phyloP scores from a whole-genome alignment of 2,329 filamentous ascomycete genomes.

The Alternaria brassicicola region DNA sequence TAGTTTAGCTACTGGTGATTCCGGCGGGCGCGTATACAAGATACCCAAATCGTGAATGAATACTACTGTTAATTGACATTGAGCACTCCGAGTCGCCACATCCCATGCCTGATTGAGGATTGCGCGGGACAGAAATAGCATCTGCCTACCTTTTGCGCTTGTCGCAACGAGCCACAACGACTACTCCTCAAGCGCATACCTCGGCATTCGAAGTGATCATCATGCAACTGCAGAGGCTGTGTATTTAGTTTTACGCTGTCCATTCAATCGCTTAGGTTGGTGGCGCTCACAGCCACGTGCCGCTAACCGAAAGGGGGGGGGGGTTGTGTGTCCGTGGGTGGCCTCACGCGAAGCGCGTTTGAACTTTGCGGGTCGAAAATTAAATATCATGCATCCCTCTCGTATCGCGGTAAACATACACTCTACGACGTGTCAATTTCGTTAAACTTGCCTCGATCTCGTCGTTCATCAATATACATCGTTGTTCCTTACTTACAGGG shows the following conservation, averaged over 20 bases:
- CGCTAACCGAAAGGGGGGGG: background rate
- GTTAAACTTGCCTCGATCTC: no score
- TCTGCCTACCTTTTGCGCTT: background rate
- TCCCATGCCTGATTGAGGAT: background rate
- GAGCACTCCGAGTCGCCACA: background rate
- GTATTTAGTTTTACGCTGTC: background rate
- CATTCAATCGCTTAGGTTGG: background rate
- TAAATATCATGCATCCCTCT: background rate
- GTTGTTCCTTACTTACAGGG: background rate
- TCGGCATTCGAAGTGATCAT: background rate
- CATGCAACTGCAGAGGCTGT: background rate
- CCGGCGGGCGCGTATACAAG: conserved; percentile 15
- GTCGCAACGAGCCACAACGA: background rate
- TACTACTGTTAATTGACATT: background rate
- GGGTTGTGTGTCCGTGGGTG: conserved; percentile 1
- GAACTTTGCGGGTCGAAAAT: background rate
- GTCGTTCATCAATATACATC: background rate
- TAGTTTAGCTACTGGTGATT: background rate
- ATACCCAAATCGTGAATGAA: conserved; percentile 18
- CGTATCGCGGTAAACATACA: background rate
- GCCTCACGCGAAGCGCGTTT: conserved; percentile 3
- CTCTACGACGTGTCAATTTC: background rate
- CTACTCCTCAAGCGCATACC: background rate
- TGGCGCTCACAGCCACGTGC: conserved; percentile 1
- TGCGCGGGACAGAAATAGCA: background rate